Base-by-base conservation (phyloP, 2,329 filamentous ascomycete genomes). In the Xylariaceae sp. region DNA sequence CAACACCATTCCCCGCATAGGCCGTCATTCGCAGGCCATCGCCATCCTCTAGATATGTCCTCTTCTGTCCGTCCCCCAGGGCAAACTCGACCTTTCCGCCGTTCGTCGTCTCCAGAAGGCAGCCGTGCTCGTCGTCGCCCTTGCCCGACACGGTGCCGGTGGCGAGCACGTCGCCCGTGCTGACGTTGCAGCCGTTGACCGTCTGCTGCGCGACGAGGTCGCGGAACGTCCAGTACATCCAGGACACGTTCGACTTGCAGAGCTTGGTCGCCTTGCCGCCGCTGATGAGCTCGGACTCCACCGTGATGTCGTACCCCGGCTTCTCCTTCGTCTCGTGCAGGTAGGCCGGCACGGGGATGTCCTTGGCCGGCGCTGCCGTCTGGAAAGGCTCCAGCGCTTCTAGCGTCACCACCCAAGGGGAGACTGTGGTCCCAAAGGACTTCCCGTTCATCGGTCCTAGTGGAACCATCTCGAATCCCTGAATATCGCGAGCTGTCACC, bases 391-490 rank as follows among this genome's bases (percentile, higher is more conserved):
- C 60, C n/a, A 81, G 50, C 0, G 77, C 76, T 22, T 79, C 75
- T 2, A 73, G 56, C 0, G 74, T 76, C 3, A 80, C 53, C 10
- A 80, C 58, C 77, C 77, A 81, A 0, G 77, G 74, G 0, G 70
- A 74, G 15, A 81, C 70, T 1, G 64, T 67, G 0, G 75, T 80
- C 5, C 64, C 67, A 27, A 79, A 77, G 19, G 66, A 70, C 50
- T 81, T 82, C 3, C 68, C 65, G 32, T 78, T 76, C 33, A 80
- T 64, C 0, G 77, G 77, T 0, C 76, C 76, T 0, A 80, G 55
- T 0, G 75, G 75, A 3, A 59, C 60, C 74, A 80, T 79, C 44
- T 80, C 77, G 15, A 73, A 58, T 0, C 56, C 64, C 50, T 80
- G 76, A 14, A 81, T 73, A 47, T 80, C 76, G n/a, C 75, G 61